Conservation (phyloP, 345 rosid species). For the thale cress (Arabidopsis thaliana) region DNA sequence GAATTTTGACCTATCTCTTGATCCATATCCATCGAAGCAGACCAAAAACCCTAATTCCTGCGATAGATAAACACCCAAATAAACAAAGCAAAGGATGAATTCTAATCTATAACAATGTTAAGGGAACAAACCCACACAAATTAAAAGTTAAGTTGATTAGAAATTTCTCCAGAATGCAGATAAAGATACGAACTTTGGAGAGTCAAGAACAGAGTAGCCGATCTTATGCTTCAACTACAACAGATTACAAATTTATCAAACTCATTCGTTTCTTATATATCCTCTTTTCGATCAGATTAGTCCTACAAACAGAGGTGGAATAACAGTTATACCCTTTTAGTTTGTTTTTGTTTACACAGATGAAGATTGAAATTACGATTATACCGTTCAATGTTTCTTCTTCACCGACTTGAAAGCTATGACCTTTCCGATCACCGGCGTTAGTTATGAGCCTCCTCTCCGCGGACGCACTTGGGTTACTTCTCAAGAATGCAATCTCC, state of each 20-base stretch:
- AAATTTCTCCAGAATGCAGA: not conserved
- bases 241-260: not conserved
- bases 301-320: not conserved
- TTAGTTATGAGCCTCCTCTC: slow-evolving; percentile 51
- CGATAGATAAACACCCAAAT: not conserved
- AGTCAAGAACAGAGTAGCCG: not conserved
- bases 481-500: slow-evolving; percentile 61
- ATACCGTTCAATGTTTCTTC: slow-evolving; percentile 17
- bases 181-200: slow-evolving; percentile 9
- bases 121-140: not conserved
- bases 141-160: not conserved
- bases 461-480: slow-evolving; percentile 54
- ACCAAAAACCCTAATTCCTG: slow-evolving; percentile 37
- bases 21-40: slow-evolving; percentile 31
- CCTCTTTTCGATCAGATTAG: not conserved
- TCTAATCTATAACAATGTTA: not conserved
- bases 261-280: not conserved
- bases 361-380: slow-evolving; percentile 6
- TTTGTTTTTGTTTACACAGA: not conserved
- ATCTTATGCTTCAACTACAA: slow-evolving; percentile 17
- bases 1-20: slow-evolving; percentile 35
- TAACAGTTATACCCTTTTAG: slow-evolving; percentile 25
- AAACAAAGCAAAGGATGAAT: not conserved
- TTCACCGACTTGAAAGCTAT: slow-evolving; percentile 13
- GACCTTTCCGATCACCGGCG: slow-evolving; percentile 37